Evolutionary conservation across 1,139 yeast species (phyloP), one percentile per base, ranked within the genome.

Genomic region (Komagataea norvegica): DNA sequence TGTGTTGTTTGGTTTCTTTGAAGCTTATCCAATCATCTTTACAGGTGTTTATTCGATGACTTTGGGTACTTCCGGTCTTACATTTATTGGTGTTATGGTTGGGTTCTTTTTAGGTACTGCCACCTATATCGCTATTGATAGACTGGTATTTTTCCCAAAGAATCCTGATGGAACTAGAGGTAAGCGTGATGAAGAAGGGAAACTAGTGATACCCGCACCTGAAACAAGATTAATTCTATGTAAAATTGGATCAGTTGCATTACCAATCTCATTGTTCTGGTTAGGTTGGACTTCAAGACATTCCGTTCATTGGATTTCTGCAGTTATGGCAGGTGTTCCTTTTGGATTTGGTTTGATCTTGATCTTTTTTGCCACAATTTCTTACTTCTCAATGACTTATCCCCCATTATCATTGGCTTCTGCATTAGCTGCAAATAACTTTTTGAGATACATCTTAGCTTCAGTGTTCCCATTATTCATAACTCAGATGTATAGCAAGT

Each of bases 201-300:
- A 78, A 36, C 52, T 68, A 24, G 51, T 73, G 20, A 60, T 70
- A 10, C 61, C 65, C 26, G 55, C 61, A 2, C 77, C 77, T 14
- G 77, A 72, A 49, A 49, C 64, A 6, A 61, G 74, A 47, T 49
- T 65, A 31, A 36, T 62, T 15, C 46, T 74, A 9, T 77, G 78
- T 42, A 71, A 75, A 46, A 59, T 76, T 42, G 83, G 86, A 20
- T 77, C 88, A 2, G 56, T 80, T 23, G 69, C 76, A 18, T 63
- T 84, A 44, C 89, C 89, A 14, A 65, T 78, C 31, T 71, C 86
- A 0, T 66, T 84, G 42, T 84, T 85, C 60, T 84, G 93, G 93
- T 67, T 83, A 43, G 94, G 82, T 11, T 84, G 94, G 94, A 71
- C 89, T 4, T 74, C 86, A 6, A 71, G 74, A 52, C 46, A 50